A percentile compares a stretch with the other conserved stretches of the same genome.
Evolutionary conservation across 352 stramenopile species (phyloP).

Genomic region (Thraustochytrium striatum): DNA sequence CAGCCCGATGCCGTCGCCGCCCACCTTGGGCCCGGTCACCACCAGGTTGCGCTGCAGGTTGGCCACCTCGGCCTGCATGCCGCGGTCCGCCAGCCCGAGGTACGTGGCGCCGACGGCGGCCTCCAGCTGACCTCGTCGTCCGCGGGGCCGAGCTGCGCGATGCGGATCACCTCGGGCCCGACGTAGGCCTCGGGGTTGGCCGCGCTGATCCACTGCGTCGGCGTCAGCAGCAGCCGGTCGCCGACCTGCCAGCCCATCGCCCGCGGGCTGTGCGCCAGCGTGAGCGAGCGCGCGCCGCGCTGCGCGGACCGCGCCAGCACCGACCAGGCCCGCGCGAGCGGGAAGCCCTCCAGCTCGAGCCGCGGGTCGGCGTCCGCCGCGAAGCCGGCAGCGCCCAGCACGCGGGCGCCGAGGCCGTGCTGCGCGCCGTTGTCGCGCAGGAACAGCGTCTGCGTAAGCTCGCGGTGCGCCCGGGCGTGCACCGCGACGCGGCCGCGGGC

Average conservation of each 20-base stretch:
- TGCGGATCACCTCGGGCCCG: background rate
- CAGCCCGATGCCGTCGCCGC: slow-evolving; percentile 54
- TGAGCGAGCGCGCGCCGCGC: background rate
- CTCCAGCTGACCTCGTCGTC: too few species aligned
- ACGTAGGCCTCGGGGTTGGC: background rate
- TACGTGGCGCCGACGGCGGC: background rate
- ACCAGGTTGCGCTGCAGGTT: slow-evolving; percentile 59
- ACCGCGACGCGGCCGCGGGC: background rate
- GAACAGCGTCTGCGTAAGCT: background rate
- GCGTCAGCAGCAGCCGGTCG: background rate
- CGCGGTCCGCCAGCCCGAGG: background rate
- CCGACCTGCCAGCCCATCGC: background rate
- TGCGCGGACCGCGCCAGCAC: background rate
- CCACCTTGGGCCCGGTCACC: slow-evolving; percentile 55
- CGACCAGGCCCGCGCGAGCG: background rate
- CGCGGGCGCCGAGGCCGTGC: background rate
- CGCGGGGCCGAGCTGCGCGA: too few species aligned
- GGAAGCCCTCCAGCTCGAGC: background rate
- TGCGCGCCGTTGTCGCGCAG: background rate
- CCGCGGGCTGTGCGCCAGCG: background rate
- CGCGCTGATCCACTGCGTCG: background rate
- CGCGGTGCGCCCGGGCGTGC: background rate
- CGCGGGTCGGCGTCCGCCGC: background rate
- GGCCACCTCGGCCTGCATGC: slow-evolving; percentile 60
- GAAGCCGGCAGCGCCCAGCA: background rate